Evolutionary conservation across 306 rosid species (phyloP), one percentile per base, ranked within the genome.

Genomic region (Hippophae rhamnoides): DNA sequence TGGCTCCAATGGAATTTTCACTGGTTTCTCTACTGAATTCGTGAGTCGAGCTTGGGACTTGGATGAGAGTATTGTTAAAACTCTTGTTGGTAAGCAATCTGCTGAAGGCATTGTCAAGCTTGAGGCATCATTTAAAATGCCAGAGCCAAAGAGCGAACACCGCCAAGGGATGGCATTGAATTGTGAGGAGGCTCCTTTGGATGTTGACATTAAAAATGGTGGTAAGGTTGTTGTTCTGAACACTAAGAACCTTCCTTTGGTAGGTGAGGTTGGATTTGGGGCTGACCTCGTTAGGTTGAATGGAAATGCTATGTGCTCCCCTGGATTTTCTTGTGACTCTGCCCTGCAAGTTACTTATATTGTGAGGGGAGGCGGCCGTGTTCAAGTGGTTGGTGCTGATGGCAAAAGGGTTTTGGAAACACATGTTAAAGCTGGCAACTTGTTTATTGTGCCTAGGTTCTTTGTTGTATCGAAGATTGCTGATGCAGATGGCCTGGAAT

Each of bases 401-500:
- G 95, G 95, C 49, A 56, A 49, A 3, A 79, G 86, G 74, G 97
- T 85, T 25, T 64, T 87, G 75, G 95, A 89, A 60, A 81, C 97
- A 10, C 83, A 83, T 1, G 9, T 85, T 2, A 81, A 83, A 60
- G 89, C 76, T 7, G 90, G 97, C 6, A 81, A 82, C 45, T 65
- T 87, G 82, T 87, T 90, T 75, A 87, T 90, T 9, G 95, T 87
- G 12, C 95, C 95, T 2, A 75, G 95, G 66, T 90, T 90, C 46
- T 81, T 80, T 23, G 90, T 86, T n/a, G 95, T 90, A 23, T 86
- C 95, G 0, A 86, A 90, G 86, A 90, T 90, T 55, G 86, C 79
- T 67, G 78, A 79, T 63, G 74, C 86, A 6, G 88, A 80, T 18
- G 96, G 95, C 12, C 2, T 90, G 82, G 95, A 84, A 42, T 90